Percentiles rank a stretch among this genome's conserved stretches.
phyloP scores from a whole-genome alignment of 148 eudicot genomes.

The Selenicereus undatus region DNA sequence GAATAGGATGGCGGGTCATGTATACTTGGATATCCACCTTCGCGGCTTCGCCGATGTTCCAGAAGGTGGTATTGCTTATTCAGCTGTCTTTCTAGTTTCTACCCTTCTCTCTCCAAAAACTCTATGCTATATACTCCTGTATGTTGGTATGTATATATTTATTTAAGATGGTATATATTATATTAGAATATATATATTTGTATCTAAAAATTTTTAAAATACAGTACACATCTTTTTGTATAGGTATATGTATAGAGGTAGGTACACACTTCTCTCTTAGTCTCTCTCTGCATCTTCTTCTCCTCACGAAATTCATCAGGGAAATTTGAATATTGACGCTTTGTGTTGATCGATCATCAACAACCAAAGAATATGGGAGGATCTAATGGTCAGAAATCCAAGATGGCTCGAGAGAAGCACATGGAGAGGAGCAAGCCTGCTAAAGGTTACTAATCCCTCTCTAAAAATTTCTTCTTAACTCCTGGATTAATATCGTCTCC shows the following conservation, averaged over 20 bases:
- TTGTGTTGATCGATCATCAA: background rate
- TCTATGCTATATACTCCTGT: too few species aligned
- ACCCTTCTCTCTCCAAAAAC: too few species aligned
- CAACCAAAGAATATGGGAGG: constrained; percentile 43
- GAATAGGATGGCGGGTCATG: too few species aligned
- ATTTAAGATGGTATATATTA: too few species aligned
- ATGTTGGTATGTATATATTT: too few species aligned
- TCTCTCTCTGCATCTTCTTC: background rate
- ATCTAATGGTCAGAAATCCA: constrained; percentile 70
- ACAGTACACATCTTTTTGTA: too few species aligned
- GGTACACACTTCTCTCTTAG: too few species aligned
- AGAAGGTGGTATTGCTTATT: background rate
- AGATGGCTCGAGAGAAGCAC: constrained; percentile 71
- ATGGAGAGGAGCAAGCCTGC: constrained; percentile 48
- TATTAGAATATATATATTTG: too few species aligned
- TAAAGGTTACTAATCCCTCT: constrained; percentile 28
- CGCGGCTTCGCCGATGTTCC: background rate
- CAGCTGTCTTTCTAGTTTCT: background rate
- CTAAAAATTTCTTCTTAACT: background rate
- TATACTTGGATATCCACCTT: background rate
- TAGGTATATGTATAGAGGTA: too few species aligned
- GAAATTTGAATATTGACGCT: background rate
- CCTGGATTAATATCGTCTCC: background rate
- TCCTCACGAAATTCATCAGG: background rate
- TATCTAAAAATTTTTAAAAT: too few species aligned